phyloP scores from a whole-genome alignment of 306 rosid species.

The Begonia masoniana region DNA sequence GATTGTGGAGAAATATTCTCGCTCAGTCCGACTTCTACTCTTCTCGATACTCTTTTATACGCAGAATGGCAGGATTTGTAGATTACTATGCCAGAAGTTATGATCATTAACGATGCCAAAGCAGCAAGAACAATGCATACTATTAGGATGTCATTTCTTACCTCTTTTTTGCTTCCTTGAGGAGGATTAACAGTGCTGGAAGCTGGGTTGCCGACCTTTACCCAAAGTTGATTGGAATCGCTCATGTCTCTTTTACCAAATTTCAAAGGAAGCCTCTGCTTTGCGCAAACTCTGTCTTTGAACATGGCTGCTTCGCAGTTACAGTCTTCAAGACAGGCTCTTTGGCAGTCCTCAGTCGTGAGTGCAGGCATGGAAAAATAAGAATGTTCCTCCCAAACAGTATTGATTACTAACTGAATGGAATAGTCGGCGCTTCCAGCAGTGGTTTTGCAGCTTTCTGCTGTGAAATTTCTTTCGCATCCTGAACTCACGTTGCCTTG shows the following conservation, averaged over 20 bases:
- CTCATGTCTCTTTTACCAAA: neutral
- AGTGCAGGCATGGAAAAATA: neutral
- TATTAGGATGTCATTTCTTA: neutral
- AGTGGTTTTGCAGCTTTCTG: neutral
- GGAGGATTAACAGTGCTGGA: neutral
- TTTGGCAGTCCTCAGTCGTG: conserved; percentile 3
- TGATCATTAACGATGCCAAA: neutral
- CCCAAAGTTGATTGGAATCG: neutral
- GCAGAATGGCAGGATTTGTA: neutral
- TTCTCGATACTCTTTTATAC: neutral
- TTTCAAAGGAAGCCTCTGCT: conserved; percentile 17
- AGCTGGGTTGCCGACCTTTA: conserved; percentile 7
- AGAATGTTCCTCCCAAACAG: neutral
- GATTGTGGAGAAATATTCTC: neutral
- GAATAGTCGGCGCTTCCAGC: neutral
- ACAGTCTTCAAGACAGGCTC: conserved; percentile 14
- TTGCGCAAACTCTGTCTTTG: conserved; percentile 1
- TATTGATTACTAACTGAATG: neutral
- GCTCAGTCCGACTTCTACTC: neutral
- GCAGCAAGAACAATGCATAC: neutral
- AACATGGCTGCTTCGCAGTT: conserved; percentile 12
- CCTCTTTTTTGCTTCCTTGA: neutral
- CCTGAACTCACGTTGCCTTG: neutral
- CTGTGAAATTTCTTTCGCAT: conserved; percentile 5
- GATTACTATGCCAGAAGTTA: neutral